A percentile compares a stretch with the other conserved stretches of the same genome.
Conservation (phyloP, 768 basidiomycete species). For the Lentinus tigrinus region DNA sequence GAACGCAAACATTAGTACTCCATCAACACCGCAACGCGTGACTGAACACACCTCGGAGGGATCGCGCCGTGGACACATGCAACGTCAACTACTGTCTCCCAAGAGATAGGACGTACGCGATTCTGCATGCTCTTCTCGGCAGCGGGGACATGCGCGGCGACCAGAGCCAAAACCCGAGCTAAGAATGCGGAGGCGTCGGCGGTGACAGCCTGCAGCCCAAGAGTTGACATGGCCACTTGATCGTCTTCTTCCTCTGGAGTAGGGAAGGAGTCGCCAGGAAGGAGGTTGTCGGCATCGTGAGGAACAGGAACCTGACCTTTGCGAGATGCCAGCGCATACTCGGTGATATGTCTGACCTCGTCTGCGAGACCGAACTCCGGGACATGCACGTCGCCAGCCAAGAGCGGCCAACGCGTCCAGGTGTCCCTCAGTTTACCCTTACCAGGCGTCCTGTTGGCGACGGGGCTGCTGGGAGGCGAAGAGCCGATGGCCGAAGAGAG, state of each 20-base stretch:
- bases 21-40: background rate
- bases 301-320: background rate
- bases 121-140: constrained; percentile 63
- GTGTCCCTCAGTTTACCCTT: constrained; percentile 37
- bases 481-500: background rate
- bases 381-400: constrained; percentile 53
- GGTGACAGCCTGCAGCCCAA: constrained; percentile 38
- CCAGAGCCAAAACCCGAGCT: constrained; percentile 48
- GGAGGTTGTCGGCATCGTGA: constrained; percentile 12
- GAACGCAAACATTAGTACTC: background rate
- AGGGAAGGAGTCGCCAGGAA: background rate
- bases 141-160: constrained; percentile 56
- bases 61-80: constrained; percentile 42
- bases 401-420: constrained; percentile 81
- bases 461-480: background rate
- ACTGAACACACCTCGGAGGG: constrained; percentile 22
- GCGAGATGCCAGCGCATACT: constrained; percentile 30
- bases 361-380: constrained; percentile 75
- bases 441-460: constrained; percentile 23
- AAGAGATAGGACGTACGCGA: constrained; percentile 58
- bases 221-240: constrained; percentile 31
- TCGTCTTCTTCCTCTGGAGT: constrained; percentile 22
- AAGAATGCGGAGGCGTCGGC: constrained; percentile 45
- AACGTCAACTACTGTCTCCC: constrained; percentile 61
- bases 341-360: constrained; percentile 54